A percentile compares a stretch with the other conserved stretches of the same genome.
phyloP scores from a whole-genome alignment of 306 rosid genomes.

The Cucurbita pepo region DNA sequence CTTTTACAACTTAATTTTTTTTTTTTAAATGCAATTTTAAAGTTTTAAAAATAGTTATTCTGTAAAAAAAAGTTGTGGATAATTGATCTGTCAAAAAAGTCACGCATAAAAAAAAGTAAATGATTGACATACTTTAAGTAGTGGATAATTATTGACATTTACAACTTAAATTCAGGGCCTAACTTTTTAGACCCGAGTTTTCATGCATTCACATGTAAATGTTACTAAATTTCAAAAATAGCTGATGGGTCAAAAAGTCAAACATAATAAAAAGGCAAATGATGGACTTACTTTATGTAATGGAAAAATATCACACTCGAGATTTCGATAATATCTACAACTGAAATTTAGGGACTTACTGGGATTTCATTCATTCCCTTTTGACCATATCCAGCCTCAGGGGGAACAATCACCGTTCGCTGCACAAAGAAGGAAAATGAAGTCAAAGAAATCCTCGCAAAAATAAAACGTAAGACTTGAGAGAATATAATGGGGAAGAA shows the following conservation, averaged over 20 bases:
- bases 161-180: constrained; percentile 1
- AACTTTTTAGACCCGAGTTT: constrained; percentile 38
- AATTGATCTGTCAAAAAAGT: neutral
- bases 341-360: constrained; percentile 21
- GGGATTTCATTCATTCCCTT: constrained; percentile 89
- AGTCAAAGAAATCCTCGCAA: neutral
- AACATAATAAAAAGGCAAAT: neutral
- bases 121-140: neutral
- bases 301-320: neutral
- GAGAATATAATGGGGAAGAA: neutral
- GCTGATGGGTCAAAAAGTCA: neutral
- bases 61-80: too few species aligned
- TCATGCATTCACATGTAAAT: constrained; percentile 39
- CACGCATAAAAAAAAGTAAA: neutral
- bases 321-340: neutral
- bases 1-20: neutral
- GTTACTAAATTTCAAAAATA: neutral
- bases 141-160: neutral
- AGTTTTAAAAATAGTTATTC: too few species aligned
- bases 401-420: constrained; percentile 85
- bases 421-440: constrained; percentile 19
- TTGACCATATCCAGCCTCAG: constrained; percentile 64
- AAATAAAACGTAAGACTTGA: neutral
- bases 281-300: neutral
- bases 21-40: neutral